Percentiles rank a stretch among this genome's conserved stretches.
Conservation (phyloP, 108 stramenopile genomes). For the Stephanodiscus minutulus region DNA sequence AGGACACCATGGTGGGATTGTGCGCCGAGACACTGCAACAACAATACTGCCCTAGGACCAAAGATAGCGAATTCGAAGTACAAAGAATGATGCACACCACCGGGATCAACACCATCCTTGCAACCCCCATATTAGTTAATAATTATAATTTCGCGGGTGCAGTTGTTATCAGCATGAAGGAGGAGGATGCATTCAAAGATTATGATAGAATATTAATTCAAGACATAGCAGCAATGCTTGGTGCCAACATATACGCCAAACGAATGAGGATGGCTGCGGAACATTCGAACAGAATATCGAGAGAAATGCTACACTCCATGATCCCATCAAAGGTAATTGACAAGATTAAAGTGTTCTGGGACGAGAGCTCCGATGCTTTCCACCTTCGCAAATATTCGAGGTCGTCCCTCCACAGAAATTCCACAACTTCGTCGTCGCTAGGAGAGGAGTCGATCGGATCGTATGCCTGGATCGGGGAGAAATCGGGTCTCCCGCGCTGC, state of each 20-base stretch:
- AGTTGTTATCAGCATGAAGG: slow-evolving; percentile 9
- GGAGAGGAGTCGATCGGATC: not conserved
- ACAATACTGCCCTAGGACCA: slow-evolving; percentile 25
- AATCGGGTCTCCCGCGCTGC: not conserved
- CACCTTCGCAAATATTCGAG: slow-evolving; percentile 7
- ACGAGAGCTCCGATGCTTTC: slow-evolving; percentile 21
- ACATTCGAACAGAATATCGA: slow-evolving; percentile 24
- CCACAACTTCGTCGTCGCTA: not conserved
- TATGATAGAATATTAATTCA: slow-evolving; percentile 27
- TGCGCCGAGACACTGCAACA: slow-evolving; percentile 22
- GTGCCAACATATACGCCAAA: slow-evolving; percentile 37
- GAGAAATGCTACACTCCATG: slow-evolving; percentile 42
- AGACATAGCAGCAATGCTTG: slow-evolving; percentile 40
- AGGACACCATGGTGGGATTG: slow-evolving; percentile 12
- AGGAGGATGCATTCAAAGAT: slow-evolving; percentile 34
- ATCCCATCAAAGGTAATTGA: slow-evolving; percentile 44
- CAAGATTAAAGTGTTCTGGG: slow-evolving; percentile 38
- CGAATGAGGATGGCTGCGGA: slow-evolving; percentile 31
- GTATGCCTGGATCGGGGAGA: not conserved
- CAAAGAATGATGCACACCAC: slow-evolving; percentile 5
- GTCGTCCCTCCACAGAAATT: not conserved
- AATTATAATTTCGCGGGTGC: slow-evolving; percentile 26
- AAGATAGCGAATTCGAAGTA: slow-evolving; percentile 14
- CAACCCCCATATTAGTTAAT: slow-evolving; percentile 37
- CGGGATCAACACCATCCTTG: slow-evolving; percentile 23